Evolutionary conservation across 2,329 filamentous ascomycete species (phyloP), one percentile per base, ranked within the genome.

Genomic region (Lachnellula hyalina): DNA sequence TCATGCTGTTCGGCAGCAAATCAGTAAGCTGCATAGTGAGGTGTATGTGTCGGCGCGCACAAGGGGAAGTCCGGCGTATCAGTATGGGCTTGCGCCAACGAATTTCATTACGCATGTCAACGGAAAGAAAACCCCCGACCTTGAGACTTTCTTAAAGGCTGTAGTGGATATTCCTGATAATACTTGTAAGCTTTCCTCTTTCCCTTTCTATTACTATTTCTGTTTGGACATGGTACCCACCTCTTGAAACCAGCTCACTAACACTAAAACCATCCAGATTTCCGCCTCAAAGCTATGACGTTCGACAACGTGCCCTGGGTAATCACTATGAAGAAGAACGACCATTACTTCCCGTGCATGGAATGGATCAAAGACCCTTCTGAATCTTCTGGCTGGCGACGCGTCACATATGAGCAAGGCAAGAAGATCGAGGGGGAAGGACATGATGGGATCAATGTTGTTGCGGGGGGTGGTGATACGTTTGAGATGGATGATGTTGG

Each of bases 261-360:
- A 59, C 53, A 55, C 35, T 47, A 11, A 61, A 19, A 32, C 6
- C 17, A 19, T 14, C 32, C 54, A 87, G 84, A 99, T 74, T 99
- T 99, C 84, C 86, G 94, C 17, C 79, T 99, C 51, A 92, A 93
- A 71, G 90, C 94, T n/a, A 90, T 97, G 71, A 97, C 94, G 0
- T 99, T 99, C 68, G 94, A 99, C 71, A 96, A 95, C 67, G 91
- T 99, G 9, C 93, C 93, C 3, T 99, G 94, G 91, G 91, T 99
- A n/a, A 90, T 95, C 40, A 99, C 94, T 8, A 96, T 99, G 89
- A 99, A 99, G 84, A 97, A 97, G 82, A 96, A 96, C 65, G 93
- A 99, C 70, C 94, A 99, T 73, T 99, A 99, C 71, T 88, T 87
- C 72, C 84, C 85, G 0, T 87, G 83, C 0, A 81, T 83, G 71